Conservation (phyloP, 208 protist genomes). For the Acanthamoeba culbertsoni region DNA sequence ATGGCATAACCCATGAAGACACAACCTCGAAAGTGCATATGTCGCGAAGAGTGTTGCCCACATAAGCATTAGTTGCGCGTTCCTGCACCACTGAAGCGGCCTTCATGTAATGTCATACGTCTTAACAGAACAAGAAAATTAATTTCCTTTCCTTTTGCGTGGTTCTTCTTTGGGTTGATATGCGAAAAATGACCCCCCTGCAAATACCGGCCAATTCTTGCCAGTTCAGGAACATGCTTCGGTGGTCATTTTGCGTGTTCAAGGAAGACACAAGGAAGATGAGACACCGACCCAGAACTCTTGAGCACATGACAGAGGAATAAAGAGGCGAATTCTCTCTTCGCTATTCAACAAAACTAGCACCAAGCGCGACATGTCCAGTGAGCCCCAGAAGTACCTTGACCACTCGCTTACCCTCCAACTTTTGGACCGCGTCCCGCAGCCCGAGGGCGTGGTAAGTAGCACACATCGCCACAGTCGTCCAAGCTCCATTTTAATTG, state of each 20-base stretch:
- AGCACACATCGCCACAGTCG: neutral
- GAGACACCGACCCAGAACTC: neutral
- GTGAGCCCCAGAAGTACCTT: constrained; percentile 40
- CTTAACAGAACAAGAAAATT: too few relatives aligned
- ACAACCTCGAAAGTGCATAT: too few relatives aligned
- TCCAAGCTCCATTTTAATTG: neutral
- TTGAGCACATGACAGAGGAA: neutral
- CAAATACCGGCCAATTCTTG: too few relatives aligned
- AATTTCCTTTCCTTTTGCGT: too few relatives aligned
- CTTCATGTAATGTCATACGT: too few relatives aligned
- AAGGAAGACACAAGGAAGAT: neutral
- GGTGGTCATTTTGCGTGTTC: neutral
- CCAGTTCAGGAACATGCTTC: neutral
- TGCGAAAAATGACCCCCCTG: too few relatives aligned
- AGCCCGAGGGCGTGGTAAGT: constrained; percentile 23
- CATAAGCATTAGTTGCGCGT: too few relatives aligned
- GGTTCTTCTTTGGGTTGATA: too few relatives aligned
- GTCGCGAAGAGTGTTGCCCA: too few relatives aligned
- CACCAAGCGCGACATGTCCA: neutral
- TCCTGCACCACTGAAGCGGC: too few relatives aligned
- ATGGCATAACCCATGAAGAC: too few relatives aligned
- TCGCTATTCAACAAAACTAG: neutral
- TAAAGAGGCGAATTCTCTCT: neutral
- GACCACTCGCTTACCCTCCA: constrained; percentile 6
- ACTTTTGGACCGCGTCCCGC: constrained; percentile 13